These are phyloP conservation scores for Penicillium riverlandense DNA, from an alignment of 495 filamentous ascomycete species.

Conservation along the genomic window DNA sequence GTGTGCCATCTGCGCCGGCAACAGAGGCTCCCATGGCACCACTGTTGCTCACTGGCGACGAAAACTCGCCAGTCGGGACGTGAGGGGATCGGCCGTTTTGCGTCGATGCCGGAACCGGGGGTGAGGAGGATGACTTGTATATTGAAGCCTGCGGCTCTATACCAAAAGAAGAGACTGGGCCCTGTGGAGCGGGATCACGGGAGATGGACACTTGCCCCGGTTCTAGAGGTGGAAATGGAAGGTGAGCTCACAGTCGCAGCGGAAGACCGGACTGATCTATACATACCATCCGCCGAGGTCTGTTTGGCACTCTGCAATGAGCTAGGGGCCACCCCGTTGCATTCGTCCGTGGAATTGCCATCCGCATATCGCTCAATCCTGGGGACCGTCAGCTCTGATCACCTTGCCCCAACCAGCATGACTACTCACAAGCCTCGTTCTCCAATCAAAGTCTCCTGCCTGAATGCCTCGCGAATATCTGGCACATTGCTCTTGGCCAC, in stretches of 20 bases:
- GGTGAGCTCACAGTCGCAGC: not conserved
- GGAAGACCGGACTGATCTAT: too few relatives aligned
- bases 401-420: not conserved
- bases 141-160: not conserved
- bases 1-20: constrained; percentile 40
- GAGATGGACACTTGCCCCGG: too few relatives aligned
- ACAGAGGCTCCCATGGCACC: constrained; percentile 17
- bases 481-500: constrained; percentile 96
- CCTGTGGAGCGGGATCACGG: too few relatives aligned
- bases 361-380: constrained; percentile 28
- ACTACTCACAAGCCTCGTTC: constrained; percentile 71
- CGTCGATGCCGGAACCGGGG: not conserved
- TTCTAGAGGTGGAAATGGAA: not conserved
- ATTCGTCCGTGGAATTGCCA: constrained; percentile 6
- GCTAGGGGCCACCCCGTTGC: constrained; percentile 6
- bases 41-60: constrained; percentile 6
- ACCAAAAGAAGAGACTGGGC: too few relatives aligned
- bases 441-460: constrained; percentile 73
- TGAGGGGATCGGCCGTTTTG: constrained; percentile 1
- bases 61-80: constrained; percentile 9
- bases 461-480: constrained; percentile 80
- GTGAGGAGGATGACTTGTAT: not conserved
- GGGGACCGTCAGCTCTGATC: too few relatives aligned
- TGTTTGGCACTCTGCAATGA: constrained; percentile 13
- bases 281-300: constrained; percentile 3